Evolutionary conservation across 768 basidiomycete species (phyloP).

Genomic region (Auricularia sp.): DNA sequence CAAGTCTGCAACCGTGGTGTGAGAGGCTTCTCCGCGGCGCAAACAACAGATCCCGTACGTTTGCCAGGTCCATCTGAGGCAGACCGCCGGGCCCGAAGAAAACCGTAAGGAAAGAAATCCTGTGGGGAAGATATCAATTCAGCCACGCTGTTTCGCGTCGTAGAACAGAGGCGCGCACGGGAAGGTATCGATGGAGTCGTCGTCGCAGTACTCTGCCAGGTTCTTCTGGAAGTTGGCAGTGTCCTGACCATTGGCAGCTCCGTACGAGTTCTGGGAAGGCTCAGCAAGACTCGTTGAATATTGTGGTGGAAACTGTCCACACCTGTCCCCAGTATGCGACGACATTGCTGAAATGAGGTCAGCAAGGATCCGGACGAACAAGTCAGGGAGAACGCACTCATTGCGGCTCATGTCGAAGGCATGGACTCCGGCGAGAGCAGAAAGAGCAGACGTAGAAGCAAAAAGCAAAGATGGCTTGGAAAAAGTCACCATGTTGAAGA

Average conservation of each 20-base stretch:
- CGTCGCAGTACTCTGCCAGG: slow-evolving; percentile 9
- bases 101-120: slow-evolving; percentile 8
- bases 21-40: neutral
- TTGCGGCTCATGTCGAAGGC: neutral
- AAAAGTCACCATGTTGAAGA: neutral
- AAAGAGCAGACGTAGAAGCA: neutral
- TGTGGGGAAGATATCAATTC: no score
- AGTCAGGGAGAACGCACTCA: neutral
- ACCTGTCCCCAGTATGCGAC: neutral
- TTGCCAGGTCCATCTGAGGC: slow-evolving; percentile 48
- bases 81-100: slow-evolving; percentile 10
- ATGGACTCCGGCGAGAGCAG: neutral
- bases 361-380: neutral
- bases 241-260: slow-evolving; percentile 4
- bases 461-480: neutral
- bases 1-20: slow-evolving; percentile 37
- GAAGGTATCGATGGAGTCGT: slow-evolving; percentile 10
- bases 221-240: slow-evolving; percentile 8
- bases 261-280: slow-evolving; percentile 9
- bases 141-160: no score
- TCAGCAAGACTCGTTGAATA: neutral
- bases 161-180: neutral
- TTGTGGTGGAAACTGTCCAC: neutral
- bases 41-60: slow-evolving; percentile 31
- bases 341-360: neutral